These are phyloP conservation scores for Neonectria hederae DNA, from an alignment of 2,329 filamentous ascomycete species.

Conservation along the genomic window DNA sequence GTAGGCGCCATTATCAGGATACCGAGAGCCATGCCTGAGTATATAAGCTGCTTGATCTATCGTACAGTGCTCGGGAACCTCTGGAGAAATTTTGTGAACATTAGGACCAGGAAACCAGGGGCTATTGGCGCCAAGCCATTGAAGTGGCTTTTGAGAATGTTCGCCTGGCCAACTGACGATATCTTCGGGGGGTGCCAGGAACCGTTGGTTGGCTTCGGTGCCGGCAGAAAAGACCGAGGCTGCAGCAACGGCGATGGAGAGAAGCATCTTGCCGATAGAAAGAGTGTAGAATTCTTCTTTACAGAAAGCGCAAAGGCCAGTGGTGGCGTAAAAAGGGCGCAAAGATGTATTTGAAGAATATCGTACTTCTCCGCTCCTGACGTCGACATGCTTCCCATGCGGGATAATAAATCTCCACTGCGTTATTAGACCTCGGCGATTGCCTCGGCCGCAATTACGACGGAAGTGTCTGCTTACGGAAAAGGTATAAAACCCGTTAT, in stretches of 20 bases:
- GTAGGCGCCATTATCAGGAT: constrained; percentile 69
- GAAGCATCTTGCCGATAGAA: constrained; percentile 1
- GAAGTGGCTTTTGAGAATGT: constrained; percentile 9
- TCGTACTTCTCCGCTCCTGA: too few species aligned
- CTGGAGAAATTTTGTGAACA: constrained; percentile 62
- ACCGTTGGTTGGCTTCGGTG: neutral
- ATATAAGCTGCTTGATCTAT: constrained; percentile 70
- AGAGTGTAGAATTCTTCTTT: neutral
- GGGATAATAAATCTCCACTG: neutral
- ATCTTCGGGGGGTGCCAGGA: constrained; percentile 12
- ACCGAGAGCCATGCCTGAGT: constrained; percentile 70
- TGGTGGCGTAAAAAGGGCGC: neutral
- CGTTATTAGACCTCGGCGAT: neutral
- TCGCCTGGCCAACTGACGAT: constrained; percentile 18
- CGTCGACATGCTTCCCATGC: neutral
- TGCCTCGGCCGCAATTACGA: neutral
- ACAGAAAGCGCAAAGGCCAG: neutral
- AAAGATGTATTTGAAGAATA: neutral
- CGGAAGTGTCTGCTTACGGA: neutral
- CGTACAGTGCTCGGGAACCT: constrained; percentile 64
- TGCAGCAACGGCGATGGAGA: neutral
- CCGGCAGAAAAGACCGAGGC: neutral
- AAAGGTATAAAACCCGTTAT: neutral
- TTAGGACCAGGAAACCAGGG: constrained; percentile 55
- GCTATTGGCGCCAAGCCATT: constrained; percentile 23